Evolutionary conservation across 306 rosid genomes (phyloP), one percentile per base, ranked within the genome.

Genomic region (Malus sylvestris): DNA sequence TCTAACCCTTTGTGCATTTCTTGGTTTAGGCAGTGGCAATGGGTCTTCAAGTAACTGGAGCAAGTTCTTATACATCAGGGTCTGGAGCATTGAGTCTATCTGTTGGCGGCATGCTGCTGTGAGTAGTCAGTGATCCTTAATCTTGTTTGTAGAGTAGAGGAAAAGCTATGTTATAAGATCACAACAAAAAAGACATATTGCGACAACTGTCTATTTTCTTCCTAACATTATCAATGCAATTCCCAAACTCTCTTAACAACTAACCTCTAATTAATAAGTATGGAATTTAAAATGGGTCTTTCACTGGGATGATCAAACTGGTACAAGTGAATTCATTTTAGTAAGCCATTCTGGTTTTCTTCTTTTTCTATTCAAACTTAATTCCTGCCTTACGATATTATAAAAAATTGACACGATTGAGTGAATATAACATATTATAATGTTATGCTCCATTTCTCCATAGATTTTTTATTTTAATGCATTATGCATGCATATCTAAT

Each of bases 91-190:
- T 84, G 86, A 88, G 83, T 79, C 87, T 92, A 45, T 88, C 97
- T 15, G 87, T 88, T 44, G 97, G 97, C 71, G 92, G 96, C 87
- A 88, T 90, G 87, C 86, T 90, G 71, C 79, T 90, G 97, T 92
- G 84, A 92, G 96, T 90, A 60, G 25, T 74, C 66, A 75, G 74
- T 79, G 46, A 59, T 52, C 80, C 79, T 71, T 29, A 71, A 70
- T 72, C 75, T 80, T 68, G 44, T 19, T 58, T 19, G 32, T 53
- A 64, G 6, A 27, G 51, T 27, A 27, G 55, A n/a, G 27, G 19
- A 19, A 73, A 35, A 57, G 64, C 33, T 67, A 51, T 10, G 40
- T 1, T 55, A 35, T 16, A 67, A 25, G 3, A 51, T 51, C 20
- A 16, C 55, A 51, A 51, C 8, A 16, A 51, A 51, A 51, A 51